Base-by-base conservation (phyloP, 2,329 filamentous ascomycete genomes). In the Fusarium sarcochroum region DNA sequence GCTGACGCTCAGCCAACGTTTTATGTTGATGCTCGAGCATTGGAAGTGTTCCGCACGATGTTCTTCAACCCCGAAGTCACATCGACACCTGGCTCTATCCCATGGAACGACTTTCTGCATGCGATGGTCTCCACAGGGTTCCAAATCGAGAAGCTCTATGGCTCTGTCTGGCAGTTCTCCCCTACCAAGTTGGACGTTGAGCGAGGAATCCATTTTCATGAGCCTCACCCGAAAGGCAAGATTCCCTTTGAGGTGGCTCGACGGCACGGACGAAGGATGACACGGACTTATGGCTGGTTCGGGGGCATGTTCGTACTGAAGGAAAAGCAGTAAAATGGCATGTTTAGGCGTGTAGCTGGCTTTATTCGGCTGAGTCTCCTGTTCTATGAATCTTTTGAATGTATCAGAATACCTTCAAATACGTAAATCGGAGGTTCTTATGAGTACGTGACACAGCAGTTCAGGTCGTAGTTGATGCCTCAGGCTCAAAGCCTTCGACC, bases 21-120 rank as follows among this genome's bases (percentile, higher is more conserved):
- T 5, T 2, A 9, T 3, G 54, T 52, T 18, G 45, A 52, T 4
- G 32, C 45, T 1, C 20, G 15, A 23, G 44, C 45, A 3, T 13
- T 45, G 0, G 60, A 60, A 5, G 44, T 52, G 3, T 52, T 52
- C 13, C 38, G 55, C 2, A 61, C 32, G 4, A 5, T 61, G 4
- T 61, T 61, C 30, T 61, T 60, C 25, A 30, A 60, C 13, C 54
- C 45, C 4, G 58, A 34, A 7, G 38, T 52, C n/a, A 34, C 38
- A 11, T 32, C 23, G 4, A 45, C 38, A 8, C 45, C 54, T 1
- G 58, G 45, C 3, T 32, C n/a, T 1, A 38, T 60, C 1, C 11
- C 38, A 0, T 61, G 45, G 54, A 51, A 38, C 2, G 38, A 52
- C 8, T 60, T 61, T 6, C 45, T 45, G 0, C 27, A 59, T 20